A percentile compares a stretch with the other conserved stretches of the same genome.
These are phyloP conservation scores for Rhizoctonia solani DNA, from an alignment of 1,284 basidiomycete species.

Conservation along the genomic window DNA sequence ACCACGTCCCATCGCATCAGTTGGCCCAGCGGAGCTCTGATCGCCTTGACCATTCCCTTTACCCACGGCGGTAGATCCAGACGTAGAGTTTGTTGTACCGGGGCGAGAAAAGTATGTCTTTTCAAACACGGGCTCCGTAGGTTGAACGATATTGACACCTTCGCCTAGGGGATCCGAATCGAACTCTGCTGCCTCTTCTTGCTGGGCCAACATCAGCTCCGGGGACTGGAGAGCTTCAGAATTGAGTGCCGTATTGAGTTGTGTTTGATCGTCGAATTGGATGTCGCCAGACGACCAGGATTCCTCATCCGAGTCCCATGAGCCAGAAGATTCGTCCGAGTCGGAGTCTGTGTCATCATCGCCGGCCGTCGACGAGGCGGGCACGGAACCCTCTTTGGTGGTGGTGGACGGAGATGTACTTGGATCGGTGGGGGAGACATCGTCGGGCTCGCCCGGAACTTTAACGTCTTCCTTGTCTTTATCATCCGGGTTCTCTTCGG, in stretches of 20 bases:
- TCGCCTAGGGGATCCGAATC: conserved; percentile 72
- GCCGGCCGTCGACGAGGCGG: conserved; percentile 37
- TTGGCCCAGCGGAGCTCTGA: not conserved
- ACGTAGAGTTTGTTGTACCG: not conserved
- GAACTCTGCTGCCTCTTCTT: conserved; percentile 48
- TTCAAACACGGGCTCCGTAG: conserved; percentile 40
- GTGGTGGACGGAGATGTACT: conserved; percentile 36
- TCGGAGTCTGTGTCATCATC: conserved; percentile 42
- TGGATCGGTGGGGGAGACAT: conserved; percentile 18
- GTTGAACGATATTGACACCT: conserved; percentile 82
- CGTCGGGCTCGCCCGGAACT: conserved; percentile 39
- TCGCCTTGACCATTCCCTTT: not conserved
- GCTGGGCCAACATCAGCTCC: conserved; percentile 55
- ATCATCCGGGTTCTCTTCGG: conserved; percentile 50
- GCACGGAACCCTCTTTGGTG: conserved; percentile 26
- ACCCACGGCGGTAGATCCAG: not conserved
- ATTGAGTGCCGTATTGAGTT: conserved; percentile 73
- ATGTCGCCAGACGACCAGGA: conserved; percentile 57
- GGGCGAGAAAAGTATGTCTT: conserved; percentile 34
- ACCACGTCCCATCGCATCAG: not conserved
- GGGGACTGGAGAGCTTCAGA: conserved; percentile 56
- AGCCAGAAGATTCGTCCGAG: conserved; percentile 13
- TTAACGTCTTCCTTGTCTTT: conserved; percentile 47
- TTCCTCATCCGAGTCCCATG: conserved; percentile 23
- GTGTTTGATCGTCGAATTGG: conserved; percentile 77